Base-by-base conservation (phyloP, 345 rosid genomes). In the Salix koriyanagi region DNA sequence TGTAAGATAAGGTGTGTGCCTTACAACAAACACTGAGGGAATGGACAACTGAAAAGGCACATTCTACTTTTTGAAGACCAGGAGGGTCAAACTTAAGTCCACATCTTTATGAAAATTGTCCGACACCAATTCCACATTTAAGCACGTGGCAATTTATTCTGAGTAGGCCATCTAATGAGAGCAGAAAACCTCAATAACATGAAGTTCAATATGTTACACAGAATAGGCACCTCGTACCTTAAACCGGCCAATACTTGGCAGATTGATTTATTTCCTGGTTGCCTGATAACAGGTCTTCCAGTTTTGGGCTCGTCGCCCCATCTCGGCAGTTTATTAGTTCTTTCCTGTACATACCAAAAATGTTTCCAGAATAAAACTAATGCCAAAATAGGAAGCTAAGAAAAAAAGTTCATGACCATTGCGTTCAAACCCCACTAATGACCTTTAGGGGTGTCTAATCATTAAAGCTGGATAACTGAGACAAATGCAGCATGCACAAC, bases 271-370 rank as follows among this genome's bases (percentile, higher is more conserved):
- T 44, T 18, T 15, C 69, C 69, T 44, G 30, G 19, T 50, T 4
- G 28, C 44, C 26, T 42, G 54, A 32, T 18, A 9, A n/a, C 34
- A n/a, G 9, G 61, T 30, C 65, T 44, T 48, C 71, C 18, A 34
- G 11, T 65, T 66, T 34, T 48, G 65, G 52, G 25, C 25, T 54
- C 60, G 23, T 37, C 23, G 10, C 25, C 19, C 54, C 25, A 34
- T 50, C 26, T 73, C 76, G 13, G 23, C 32, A 56, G 9, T 11
- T 9, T 32, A 18, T 32, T 18, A 9, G 18, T 9, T 73, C 16
- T 30, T 65, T 75, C 77, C 71, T 48, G 77, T 46, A 64, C 36
- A 25, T 30, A 18, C 14, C 74, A 50, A 15, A 8, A 70, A 48
- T 10, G 19, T 11, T 60, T n/a, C 65, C 16, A 23, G 14, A n/a